phyloP scores from a whole-genome alignment of 352 stramenopile genomes.

The Pythium periplocum region DNA sequence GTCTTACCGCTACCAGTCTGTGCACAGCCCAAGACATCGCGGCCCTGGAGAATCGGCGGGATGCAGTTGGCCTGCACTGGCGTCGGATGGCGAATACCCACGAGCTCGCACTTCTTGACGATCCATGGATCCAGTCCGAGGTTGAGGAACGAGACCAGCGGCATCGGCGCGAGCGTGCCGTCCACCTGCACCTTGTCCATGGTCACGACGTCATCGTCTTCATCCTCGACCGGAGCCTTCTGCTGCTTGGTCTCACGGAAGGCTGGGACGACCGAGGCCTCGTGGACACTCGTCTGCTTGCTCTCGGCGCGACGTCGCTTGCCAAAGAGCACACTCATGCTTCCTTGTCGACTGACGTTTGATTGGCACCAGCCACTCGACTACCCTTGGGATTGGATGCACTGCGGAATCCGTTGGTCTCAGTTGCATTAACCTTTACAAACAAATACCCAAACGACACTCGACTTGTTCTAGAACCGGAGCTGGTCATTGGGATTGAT shows the following conservation, averaged over 20 bases:
- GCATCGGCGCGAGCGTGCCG: constrained; percentile 21
- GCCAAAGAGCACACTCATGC: constrained; percentile 77
- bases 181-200: constrained; percentile 42
- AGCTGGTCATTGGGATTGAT: constrained; percentile 60
- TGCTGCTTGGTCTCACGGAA: background rate
- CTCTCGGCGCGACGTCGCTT: constrained; percentile 48
- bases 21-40: constrained; percentile 91
- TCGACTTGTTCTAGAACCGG: constrained; percentile 29
- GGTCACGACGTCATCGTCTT: constrained; percentile 1
- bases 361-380: no score
- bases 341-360: background rate
- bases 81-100: constrained; percentile 86
- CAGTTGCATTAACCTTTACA: constrained; percentile 1
- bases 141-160: constrained; percentile 78
- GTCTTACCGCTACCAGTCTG: constrained; percentile 98
- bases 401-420: no score
- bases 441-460: constrained; percentile 1
- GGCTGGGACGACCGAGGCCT: background rate
- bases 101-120: constrained; percentile 74
- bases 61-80: constrained; percentile 90
- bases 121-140: constrained; percentile 86
- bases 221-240: constrained; percentile 4
- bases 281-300: constrained; percentile 8
- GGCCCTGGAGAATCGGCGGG: constrained; percentile 82
- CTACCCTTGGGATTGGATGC: no score